Conservation (phyloP, 2,329 filamentous ascomycete genomes). For the Ustulina deusta region DNA sequence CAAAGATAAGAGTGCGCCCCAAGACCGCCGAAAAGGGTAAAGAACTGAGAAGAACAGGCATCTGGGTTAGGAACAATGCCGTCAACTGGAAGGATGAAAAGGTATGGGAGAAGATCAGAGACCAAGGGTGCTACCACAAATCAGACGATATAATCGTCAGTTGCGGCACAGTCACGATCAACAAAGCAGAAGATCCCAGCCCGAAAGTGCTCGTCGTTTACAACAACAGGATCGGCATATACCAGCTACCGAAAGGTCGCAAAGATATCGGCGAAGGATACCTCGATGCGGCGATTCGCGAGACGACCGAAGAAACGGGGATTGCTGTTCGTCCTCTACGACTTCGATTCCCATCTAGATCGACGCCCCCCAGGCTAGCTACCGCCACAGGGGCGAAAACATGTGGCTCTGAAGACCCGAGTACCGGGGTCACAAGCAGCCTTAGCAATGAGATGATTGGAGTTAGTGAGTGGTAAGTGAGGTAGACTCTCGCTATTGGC, state of each 20-base stretch:
- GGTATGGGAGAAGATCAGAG: constrained; percentile 49
- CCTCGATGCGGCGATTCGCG: constrained; percentile 58
- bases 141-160: constrained; percentile 59
- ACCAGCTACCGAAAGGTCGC: constrained; percentile 62
- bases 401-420: constrained; percentile 43
- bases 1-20: constrained; percentile 36
- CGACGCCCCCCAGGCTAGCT: constrained; percentile 51
- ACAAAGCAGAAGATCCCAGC: constrained; percentile 46
- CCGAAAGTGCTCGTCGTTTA: constrained; percentile 58
- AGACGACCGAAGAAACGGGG: constrained; percentile 63
- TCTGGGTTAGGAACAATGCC: constrained; percentile 41
- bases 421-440: constrained; percentile 45
- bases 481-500: constrained; percentile 13
- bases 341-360: constrained; percentile 58
- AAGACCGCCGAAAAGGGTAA: constrained; percentile 42
- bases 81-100: constrained; percentile 48
- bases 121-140: constrained; percentile 53
- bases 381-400: constrained; percentile 30
- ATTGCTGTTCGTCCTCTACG: constrained; percentile 54
- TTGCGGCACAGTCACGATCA: constrained; percentile 61
- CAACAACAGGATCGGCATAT: constrained; percentile 58
- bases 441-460: constrained; percentile 49
- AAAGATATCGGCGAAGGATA: constrained; percentile 61
- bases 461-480: constrained; percentile 48
- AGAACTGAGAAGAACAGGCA: constrained; percentile 41